A percentile compares a stretch with the other conserved stretches of the same genome.
phyloP scores from a whole-genome alignment of 2,329 filamentous ascomycete genomes.

The Ceratocystis harringtonii region DNA sequence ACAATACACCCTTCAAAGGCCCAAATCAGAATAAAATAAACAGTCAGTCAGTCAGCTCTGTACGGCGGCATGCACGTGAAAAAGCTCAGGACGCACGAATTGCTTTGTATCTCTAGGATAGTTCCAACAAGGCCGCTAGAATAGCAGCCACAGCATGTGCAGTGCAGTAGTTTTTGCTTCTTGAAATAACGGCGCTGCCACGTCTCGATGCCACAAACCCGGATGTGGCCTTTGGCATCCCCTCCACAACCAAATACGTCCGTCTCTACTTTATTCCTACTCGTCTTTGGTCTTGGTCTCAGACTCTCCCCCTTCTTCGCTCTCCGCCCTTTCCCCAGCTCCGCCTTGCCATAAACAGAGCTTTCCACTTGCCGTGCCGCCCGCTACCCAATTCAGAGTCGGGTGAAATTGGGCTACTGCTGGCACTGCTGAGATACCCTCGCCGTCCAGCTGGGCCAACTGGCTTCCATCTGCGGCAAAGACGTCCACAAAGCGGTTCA shows the following conservation, averaged over 20 bases:
- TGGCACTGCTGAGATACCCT: constrained; percentile 86
- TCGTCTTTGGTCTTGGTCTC: background rate
- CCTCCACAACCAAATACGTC: background rate
- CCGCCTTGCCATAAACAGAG: constrained; percentile 57
- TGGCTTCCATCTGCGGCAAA: constrained; percentile 73
- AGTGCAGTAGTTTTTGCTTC: too few species aligned
- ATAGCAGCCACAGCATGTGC: too few species aligned
- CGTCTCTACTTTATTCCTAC: background rate
- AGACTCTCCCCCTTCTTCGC: background rate
- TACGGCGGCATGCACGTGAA: too few species aligned
- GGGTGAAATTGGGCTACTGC: constrained; percentile 86
- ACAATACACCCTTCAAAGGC: too few species aligned
- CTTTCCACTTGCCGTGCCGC: constrained; percentile 83
- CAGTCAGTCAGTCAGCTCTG: too few species aligned
- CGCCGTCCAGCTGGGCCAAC: constrained; percentile 72
- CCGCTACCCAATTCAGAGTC: constrained; percentile 77
- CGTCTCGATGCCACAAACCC: too few species aligned
- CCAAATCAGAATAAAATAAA: too few species aligned
- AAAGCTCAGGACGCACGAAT: too few species aligned
- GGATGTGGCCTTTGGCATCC: background rate
- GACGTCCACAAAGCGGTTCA: constrained; percentile 93
- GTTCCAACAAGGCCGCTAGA: too few species aligned
- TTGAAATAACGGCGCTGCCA: too few species aligned
- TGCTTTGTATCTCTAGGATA: too few species aligned
- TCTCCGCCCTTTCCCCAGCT: background rate